These are phyloP conservation scores for Sporobolomyces pararoseus DNA, from an alignment of 768 basidiomycete genomes.

Conservation along the genomic window DNA sequence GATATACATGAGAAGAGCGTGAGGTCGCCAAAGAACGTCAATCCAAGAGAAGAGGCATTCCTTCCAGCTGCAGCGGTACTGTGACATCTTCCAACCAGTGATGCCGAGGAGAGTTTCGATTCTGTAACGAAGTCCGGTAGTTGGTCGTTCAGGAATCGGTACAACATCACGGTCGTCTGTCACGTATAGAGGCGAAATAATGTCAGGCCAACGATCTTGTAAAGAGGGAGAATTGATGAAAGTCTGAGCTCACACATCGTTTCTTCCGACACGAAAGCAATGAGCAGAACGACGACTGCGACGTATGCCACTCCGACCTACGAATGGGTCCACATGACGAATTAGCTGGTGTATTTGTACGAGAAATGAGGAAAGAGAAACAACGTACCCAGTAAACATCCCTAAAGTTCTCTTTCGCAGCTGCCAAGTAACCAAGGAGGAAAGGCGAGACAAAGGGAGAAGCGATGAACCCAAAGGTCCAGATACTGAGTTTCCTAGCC, in stretches of 20 bases:
- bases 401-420: conserved; percentile 52
- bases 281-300: conserved; percentile 58
- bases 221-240: too few species aligned
- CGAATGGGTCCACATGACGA: not conserved
- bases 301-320: conserved; percentile 60
- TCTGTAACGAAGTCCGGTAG: conserved; percentile 55
- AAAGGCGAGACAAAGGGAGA: conserved; percentile 58
- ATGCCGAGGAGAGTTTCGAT: conserved; percentile 63
- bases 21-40: conserved; percentile 63
- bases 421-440: conserved; percentile 65
- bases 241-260: conserved; percentile 57
- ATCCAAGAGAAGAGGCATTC: conserved; percentile 55
- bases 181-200: too few species aligned
- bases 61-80: conserved; percentile 58
- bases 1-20: conserved; percentile 56
- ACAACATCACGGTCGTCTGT: conserved; percentile 59
- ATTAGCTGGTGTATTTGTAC: not conserved
- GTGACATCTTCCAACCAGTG: conserved; percentile 60
- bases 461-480: conserved; percentile 68
- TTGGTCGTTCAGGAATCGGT: conserved; percentile 54
- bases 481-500: conserved; percentile 52
- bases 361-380: too few species aligned
- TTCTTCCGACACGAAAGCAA: conserved; percentile 63
- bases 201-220: too few species aligned
- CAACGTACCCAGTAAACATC: conserved; percentile 13